Percentiles rank a stretch among this genome's conserved stretches.
These are phyloP conservation scores for Sporothrix pseudoabietina DNA, from an alignment of 2,329 filamentous ascomycete genomes.

Conservation along the genomic window DNA sequence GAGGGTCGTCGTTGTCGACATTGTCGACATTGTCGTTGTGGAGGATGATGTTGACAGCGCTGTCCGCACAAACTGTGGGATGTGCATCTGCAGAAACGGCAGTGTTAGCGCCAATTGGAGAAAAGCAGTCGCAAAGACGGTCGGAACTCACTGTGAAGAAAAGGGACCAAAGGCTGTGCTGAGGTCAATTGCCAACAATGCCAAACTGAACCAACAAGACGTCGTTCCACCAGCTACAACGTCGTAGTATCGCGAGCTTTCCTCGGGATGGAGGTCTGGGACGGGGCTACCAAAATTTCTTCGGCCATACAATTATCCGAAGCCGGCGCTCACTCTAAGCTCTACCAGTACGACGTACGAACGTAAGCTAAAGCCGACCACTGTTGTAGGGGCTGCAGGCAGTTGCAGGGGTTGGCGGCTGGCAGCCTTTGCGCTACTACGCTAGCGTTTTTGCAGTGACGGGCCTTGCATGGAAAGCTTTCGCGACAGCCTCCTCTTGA, in stretches of 20 bases:
- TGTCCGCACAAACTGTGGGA: conserved; percentile 26
- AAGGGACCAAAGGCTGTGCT: not conserved
- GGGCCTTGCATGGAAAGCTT: conserved; percentile 10
- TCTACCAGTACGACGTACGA: no score
- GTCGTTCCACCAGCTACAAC: not conserved
- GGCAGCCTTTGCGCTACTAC: not conserved
- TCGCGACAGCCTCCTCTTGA: conserved; percentile 8
- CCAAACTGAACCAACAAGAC: not conserved
- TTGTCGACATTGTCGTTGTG: not conserved
- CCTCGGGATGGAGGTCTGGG: no score
- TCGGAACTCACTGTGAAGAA: not conserved
- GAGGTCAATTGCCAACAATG: not conserved
- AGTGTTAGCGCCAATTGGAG: not conserved
- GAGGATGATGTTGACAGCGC: conserved; percentile 20
- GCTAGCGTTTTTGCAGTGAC: not conserved
- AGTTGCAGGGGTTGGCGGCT: not conserved
- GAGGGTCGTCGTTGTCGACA: not conserved
- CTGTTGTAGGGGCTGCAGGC: not conserved
- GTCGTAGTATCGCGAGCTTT: not conserved
- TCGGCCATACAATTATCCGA: conserved; percentile 32
- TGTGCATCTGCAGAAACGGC: conserved; percentile 23
- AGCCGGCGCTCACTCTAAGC: not conserved
- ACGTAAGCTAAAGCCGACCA: no score
- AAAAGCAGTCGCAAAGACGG: not conserved
- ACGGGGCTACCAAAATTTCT: conserved; percentile 21